Base-by-base conservation (phyloP, 2,329 filamentous ascomycete genomes). In the Colletotrichum tamarilloi region DNA sequence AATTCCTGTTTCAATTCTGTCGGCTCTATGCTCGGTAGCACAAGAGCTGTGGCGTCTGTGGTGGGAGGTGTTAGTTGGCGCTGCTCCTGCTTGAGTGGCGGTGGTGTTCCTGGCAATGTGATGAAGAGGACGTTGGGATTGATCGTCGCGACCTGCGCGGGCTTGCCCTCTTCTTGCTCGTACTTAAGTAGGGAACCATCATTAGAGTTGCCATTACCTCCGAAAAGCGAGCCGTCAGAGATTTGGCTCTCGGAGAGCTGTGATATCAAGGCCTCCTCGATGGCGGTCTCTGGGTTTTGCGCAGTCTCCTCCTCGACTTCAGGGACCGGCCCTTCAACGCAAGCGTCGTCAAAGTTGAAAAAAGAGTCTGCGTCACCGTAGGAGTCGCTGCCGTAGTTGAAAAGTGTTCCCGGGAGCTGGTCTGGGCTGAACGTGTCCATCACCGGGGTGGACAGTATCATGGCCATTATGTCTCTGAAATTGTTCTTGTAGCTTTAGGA, bases 341-440 rank as follows among this genome's bases (percentile, higher is more conserved):
- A 70, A 55, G 55, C 55, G 55, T 73, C 67, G 6, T 16, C 4
- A 4, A 68, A 59, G 55, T 70, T 60, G 60, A 70, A 73, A 38
- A 65, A 53, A 3, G 38, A 46, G 16, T 53, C 16, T 2, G 46
- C 53, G 1, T 69, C 66, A 1, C 42, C 5, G 16, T 56, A 35
- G 7, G 46, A n/a, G 22, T 73, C 60, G n/a, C 8, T 11, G 42
- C 8, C 8, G 42, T n/a, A n/a, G 42, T 22, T 49, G 19, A 65
- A 73, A 14, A 46, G 53, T 2, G 46, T 19, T 9, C 16, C 12
- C 11, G 42, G 53, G 28, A 63, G 30, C 16, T 11, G 30, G 58
- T 63, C 58, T 19, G 42, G 42, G 11, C 16, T 2, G 26, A 46
- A 46, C 11, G 24, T 46, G 46, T 52, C 19, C n/a, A 19, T 16